These are phyloP conservation scores for Juncus inflexus DNA, from an alignment of 176 grass and related monocot species.

Conservation along the genomic window DNA sequence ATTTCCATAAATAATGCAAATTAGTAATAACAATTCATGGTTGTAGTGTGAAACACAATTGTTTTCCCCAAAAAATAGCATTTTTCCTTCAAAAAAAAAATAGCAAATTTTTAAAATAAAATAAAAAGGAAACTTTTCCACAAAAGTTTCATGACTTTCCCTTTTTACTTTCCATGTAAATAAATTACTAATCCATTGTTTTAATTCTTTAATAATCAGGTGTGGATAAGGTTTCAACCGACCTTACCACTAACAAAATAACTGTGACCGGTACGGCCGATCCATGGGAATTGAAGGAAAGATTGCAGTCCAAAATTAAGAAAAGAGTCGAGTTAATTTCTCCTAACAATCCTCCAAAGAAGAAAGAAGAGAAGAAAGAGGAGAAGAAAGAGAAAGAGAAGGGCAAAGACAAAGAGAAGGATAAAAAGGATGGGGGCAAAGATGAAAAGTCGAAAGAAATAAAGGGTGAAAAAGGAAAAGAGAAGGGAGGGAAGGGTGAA, in stretches of 20 bases:
- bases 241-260: constrained; percentile 9
- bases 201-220: constrained; percentile 19
- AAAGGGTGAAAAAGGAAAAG: constrained; percentile 32
- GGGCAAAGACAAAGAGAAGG: constrained; percentile 8
- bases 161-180: not conserved
- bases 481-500: constrained; percentile 25
- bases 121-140: not conserved
- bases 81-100: no score
- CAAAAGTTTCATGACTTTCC: not conserved
- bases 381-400: constrained; percentile 31
- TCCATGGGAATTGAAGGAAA: constrained; percentile 21
- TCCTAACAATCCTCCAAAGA: constrained; percentile 27
- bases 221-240: constrained; percentile 3
- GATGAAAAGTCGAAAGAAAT: constrained; percentile 27
- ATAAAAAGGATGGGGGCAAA: constrained; percentile 3
- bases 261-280: constrained; percentile 27
- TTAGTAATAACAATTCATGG: no score
- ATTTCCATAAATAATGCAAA: no score
- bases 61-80: no score
- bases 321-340: constrained; percentile 28
- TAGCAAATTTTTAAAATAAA: not conserved
- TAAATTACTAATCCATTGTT: not conserved
- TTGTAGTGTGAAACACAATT: no score
- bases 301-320: constrained; percentile 13
- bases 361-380: constrained; percentile 25